Conservation (phyloP, 148 eudicot genomes). For the Cornus controversa region DNA sequence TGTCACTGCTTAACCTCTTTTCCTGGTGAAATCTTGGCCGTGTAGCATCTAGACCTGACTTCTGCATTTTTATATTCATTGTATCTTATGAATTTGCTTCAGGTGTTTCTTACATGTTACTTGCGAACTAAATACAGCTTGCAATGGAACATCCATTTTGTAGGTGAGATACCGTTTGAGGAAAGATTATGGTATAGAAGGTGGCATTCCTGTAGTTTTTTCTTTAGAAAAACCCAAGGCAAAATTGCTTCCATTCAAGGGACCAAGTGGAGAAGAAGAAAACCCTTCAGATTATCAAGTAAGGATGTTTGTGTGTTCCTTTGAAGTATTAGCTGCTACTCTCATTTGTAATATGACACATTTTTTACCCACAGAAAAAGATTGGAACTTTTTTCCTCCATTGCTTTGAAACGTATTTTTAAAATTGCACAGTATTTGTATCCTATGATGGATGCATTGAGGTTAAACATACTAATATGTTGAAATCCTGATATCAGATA, state of each 20-base stretch:
- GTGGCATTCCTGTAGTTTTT: conserved; percentile 96
- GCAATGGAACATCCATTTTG: conserved; percentile 19
- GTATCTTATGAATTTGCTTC: neutral
- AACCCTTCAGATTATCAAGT: conserved; percentile 98
- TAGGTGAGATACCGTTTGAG: conserved; percentile 89
- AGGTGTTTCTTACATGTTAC: neutral
- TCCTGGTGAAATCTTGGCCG: neutral
- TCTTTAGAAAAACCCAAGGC: conserved; percentile 96
- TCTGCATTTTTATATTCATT: neutral
- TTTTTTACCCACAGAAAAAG: neutral
- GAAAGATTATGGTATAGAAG: conserved; percentile 93
- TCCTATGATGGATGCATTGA: neutral
- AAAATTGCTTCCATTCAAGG: conserved; percentile 93
- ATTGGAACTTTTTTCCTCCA: no score
- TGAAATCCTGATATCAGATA: conserved; percentile 47
- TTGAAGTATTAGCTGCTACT: neutral
- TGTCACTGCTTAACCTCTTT: neutral
- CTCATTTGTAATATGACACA: neutral
- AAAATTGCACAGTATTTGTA: neutral
- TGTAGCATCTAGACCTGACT: neutral
- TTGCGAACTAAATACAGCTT: neutral
- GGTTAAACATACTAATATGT: neutral
- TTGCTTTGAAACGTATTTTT: no score
- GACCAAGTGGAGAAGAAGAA: conserved; percentile 82
- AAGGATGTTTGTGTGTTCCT: conserved; percentile 23